Percentiles rank a stretch among this genome's conserved stretches.
phyloP scores from a whole-genome alignment of 345 rosid species.

The Bruguiera parviflora region DNA sequence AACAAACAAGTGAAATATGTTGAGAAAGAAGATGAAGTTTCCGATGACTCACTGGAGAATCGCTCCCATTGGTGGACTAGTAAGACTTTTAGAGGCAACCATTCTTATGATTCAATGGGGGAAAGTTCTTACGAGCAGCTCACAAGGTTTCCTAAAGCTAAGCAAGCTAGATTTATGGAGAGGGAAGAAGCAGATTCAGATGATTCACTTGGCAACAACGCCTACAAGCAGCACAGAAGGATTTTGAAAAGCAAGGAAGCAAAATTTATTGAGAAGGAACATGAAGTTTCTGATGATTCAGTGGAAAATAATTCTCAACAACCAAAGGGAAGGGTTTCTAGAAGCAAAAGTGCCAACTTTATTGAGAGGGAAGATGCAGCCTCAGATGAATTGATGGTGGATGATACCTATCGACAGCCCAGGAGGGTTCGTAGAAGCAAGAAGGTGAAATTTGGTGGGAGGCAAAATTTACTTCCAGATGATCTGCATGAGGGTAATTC shows the following conservation, averaged over 20 bases:
- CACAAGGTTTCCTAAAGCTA: conserved; percentile 22
- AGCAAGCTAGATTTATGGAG: conserved; percentile 22
- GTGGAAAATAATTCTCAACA: conserved; percentile 3
- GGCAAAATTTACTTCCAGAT: conserved; percentile 30
- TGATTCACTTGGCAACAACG: conserved; percentile 24
- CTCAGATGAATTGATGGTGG: conserved; percentile 29
- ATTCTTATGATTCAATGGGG: conserved; percentile 26
- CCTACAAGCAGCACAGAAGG: conserved; percentile 14
- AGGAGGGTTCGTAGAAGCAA: conserved; percentile 33
- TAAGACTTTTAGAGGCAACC: conserved; percentile 27
- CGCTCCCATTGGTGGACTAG: conserved; percentile 8
- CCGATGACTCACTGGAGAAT: conserved; percentile 44
- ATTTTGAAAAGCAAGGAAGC: conserved; percentile 11
- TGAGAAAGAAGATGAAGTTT: conserved; percentile 31
- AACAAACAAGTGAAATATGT: conserved; percentile 27
- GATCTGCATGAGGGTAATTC: conserved; percentile 30
- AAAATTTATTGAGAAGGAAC: conserved; percentile 16
- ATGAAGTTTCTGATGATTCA: conserved; percentile 13
- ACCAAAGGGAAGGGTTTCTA: conserved; percentile 21
- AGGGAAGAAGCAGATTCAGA: conserved; percentile 31
- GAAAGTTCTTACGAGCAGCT: conserved; percentile 21
- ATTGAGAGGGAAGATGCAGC: conserved; percentile 24
- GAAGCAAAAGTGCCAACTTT: conserved; percentile 22
- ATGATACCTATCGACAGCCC: conserved; percentile 15
- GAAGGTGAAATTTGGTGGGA: conserved; percentile 26